These are phyloP conservation scores for Metschnikowia henanensis DNA, from an alignment of 805 yeast species.

Conservation along the genomic window DNA sequence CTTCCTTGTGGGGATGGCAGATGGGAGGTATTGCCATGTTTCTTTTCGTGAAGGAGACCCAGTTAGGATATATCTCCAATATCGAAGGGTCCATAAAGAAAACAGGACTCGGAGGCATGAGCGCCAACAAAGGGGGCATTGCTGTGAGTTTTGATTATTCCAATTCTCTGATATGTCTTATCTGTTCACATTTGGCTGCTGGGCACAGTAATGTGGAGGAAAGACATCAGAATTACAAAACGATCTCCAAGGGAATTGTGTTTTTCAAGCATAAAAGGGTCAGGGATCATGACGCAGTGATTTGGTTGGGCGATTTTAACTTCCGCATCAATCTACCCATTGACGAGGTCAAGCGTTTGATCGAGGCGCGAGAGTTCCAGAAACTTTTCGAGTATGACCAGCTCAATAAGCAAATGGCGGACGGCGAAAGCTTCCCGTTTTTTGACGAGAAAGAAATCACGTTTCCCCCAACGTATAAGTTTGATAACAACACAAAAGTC, in stretches of 20 bases:
- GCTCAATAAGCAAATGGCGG: conserved; percentile 67
- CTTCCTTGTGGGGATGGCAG: conserved; percentile 70
- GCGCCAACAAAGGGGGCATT: conserved; percentile 80
- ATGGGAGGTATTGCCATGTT: conserved; percentile 81
- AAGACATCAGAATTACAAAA: conserved; percentile 82
- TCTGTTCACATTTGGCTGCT: conserved; percentile 91
- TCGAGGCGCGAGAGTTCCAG: conserved; percentile 47
- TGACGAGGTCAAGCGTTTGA: conserved; percentile 59
- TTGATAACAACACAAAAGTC: conserved; percentile 76
- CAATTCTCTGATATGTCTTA: conserved; percentile 71
- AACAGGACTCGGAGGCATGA: conserved; percentile 93
- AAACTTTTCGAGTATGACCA: conserved; percentile 75
- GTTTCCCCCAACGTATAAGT: conserved; percentile 93
- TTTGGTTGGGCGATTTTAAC: conserved; percentile 95
- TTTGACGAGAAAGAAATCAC: conserved; percentile 78
- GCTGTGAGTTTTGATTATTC: conserved; percentile 66
- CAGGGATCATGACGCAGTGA: conserved; percentile 75
- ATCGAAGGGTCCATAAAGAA: conserved; percentile 77
- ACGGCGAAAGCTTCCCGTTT: conserved; percentile 75
- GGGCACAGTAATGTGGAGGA: conserved; percentile 81
- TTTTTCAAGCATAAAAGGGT: conserved; percentile 58
- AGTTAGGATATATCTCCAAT: conserved; percentile 52
- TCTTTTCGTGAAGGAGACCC: conserved; percentile 60
- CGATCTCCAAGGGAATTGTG: conserved; percentile 66
- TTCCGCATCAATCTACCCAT: conserved; percentile 74